Conservation (phyloP, 768 basidiomycete genomes). For the Lactarius akahatsu region DNA sequence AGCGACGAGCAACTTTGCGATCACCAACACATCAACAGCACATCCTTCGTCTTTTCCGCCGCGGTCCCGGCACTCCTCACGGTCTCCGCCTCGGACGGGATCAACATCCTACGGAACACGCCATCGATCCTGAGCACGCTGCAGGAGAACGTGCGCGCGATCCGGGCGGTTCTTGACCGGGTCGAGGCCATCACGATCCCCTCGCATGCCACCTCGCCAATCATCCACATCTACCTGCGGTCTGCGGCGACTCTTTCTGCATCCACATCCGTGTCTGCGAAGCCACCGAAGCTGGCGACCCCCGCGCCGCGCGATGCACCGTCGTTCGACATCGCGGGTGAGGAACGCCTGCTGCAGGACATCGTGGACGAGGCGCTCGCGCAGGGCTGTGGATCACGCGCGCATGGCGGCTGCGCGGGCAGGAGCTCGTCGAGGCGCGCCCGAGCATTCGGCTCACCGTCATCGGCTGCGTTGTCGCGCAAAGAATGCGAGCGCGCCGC, state of each 20-base stretch:
- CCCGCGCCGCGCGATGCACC: slow-evolving; percentile 47
- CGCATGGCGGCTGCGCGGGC: slow-evolving; percentile 75
- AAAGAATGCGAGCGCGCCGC: slow-evolving; percentile 94
- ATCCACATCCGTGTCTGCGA: slow-evolving; percentile 33
- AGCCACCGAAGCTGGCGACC: slow-evolving; percentile 57
- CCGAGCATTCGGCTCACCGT: slow-evolving; percentile 87
- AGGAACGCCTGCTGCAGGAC: slow-evolving; percentile 85
- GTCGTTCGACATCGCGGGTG: slow-evolving; percentile 55
- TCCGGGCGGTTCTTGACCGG: slow-evolving; percentile 4
- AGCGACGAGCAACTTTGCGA: too few relatives aligned
- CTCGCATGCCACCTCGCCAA: slow-evolving; percentile 80
- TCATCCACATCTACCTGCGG: slow-evolving; percentile 79
- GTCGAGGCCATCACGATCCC: slow-evolving; percentile 83
- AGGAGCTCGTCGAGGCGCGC: slow-evolving; percentile 77
- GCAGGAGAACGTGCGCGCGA: slow-evolving; percentile 57
- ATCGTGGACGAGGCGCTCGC: slow-evolving; percentile 83
- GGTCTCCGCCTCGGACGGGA: slow-evolving; percentile 83
- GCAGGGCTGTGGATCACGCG: slow-evolving; percentile 84
- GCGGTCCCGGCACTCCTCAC: slow-evolving; percentile 91
- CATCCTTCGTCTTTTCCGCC: slow-evolving; percentile 95
- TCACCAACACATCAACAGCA: slow-evolving; percentile 97
- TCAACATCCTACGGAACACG: slow-evolving; percentile 71
- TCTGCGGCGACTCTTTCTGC: slow-evolving; percentile 24
- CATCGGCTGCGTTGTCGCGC: slow-evolving; percentile 75
- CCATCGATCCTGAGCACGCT: slow-evolving; percentile 74